phyloP scores from a whole-genome alignment of 2,329 filamentous ascomycete species.

The Stemphylium beticola region DNA sequence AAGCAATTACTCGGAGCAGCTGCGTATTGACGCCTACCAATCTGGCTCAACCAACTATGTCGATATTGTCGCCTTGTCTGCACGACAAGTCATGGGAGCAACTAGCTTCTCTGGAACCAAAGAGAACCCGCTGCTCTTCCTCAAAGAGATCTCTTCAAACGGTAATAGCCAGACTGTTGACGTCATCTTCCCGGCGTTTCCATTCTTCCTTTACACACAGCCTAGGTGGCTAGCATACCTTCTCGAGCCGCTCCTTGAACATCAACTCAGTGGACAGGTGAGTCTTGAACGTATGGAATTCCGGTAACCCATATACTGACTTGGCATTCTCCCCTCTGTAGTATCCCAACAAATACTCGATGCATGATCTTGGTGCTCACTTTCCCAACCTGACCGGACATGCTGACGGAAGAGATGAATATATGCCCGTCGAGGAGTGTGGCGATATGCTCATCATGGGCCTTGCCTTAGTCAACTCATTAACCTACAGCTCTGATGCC shows the following conservation, averaged over 20 bases:
- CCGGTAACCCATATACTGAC: too few species aligned
- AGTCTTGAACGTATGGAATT: too few species aligned
- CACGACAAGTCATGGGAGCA: slow-evolving; percentile 80
- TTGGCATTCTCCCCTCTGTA: too few species aligned
- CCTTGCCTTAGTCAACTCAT: slow-evolving; percentile 75
- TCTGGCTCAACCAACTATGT: slow-evolving; percentile 78
- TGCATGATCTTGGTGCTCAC: slow-evolving; percentile 75
- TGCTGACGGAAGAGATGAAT: slow-evolving; percentile 72
- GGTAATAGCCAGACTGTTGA: slow-evolving; percentile 87
- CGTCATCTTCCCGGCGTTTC: slow-evolving; percentile 85
- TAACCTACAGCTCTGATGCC: slow-evolving; percentile 66
- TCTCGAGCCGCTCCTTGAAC: slow-evolving; percentile 79
- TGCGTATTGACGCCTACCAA: slow-evolving; percentile 72
- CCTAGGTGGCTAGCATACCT: slow-evolving; percentile 80
- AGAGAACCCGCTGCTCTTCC: slow-evolving; percentile 74
- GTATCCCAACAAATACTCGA: slow-evolving; percentile 81
- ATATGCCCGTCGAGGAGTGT: slow-evolving; percentile 79
- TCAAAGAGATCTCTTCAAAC: slow-evolving; percentile 86
- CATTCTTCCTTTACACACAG: slow-evolving; percentile 86
- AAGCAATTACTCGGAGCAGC: slow-evolving; percentile 73
- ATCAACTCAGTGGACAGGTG: slow-evolving; percentile 75
- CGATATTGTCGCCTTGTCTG: slow-evolving; percentile 77
- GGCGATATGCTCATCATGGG: slow-evolving; percentile 86
- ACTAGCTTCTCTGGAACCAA: slow-evolving; percentile 76
- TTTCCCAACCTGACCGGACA: slow-evolving; percentile 82